A percentile compares a stretch with the other conserved stretches of the same genome.
phyloP scores from a whole-genome alignment of 164 flowering plant genomes.

The Protea cynaroides region DNA sequence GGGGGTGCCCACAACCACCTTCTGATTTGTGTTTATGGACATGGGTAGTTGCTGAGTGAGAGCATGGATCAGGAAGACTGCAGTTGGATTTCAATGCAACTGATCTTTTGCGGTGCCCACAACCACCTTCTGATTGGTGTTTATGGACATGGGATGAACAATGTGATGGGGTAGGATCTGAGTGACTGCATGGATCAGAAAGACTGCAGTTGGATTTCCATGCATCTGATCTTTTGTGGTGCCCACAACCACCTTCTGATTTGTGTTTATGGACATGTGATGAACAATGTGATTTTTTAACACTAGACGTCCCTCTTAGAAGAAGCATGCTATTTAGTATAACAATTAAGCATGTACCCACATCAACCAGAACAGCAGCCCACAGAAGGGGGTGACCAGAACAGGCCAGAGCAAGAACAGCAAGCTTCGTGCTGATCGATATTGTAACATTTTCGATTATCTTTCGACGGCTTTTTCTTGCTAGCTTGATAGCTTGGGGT shows the following conservation, averaged over 20 bases:
- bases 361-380: conserved; percentile 90
- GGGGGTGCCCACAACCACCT: neutral
- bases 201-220: no score
- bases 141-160: neutral
- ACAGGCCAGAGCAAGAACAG: conserved; percentile 57
- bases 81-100: no score
- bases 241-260: neutral
- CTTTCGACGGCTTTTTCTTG: conserved; percentile 41
- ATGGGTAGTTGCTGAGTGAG: neutral
- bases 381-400: conserved; percentile 85
- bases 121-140: no score
- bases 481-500: conserved; percentile 53
- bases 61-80: no score
- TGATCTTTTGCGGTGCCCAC: no score
- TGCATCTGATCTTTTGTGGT: no score
- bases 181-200: neutral
- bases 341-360: conserved; percentile 82
- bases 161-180: neutral
- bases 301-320: conserved; percentile 29
- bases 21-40: no score
- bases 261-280: conserved; percentile 3
- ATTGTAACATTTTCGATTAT: conserved; percentile 56
- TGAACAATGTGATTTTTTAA: conserved; percentile 1
- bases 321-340: conserved; percentile 84
- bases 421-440: conserved; percentile 58